Evolutionary conservation across 176 grass and related monocot genomes (phyloP).

Genomic region (Oryza punctata): DNA sequence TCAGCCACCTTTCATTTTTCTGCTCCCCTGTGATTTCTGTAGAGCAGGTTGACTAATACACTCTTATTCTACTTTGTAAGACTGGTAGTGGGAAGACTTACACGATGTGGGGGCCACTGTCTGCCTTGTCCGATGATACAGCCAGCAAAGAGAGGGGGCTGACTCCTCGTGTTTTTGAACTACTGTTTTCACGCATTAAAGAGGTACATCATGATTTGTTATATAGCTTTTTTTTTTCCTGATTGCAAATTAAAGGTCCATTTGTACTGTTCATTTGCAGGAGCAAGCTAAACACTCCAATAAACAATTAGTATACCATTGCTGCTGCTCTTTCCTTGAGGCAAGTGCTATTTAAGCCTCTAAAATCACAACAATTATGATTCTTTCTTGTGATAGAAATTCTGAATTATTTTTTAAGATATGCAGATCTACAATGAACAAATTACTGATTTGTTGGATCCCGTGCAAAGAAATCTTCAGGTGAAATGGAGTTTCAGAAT

Average conservation of each 20-base stretch:
- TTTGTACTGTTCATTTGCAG: slow-evolving; percentile 33
- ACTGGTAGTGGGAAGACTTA: slow-evolving; percentile 79
- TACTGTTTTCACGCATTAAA: slow-evolving; percentile 58
- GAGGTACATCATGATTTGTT: slow-evolving; percentile 45
- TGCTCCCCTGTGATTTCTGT: neutral
- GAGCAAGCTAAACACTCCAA: slow-evolving; percentile 57
- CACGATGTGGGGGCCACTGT: slow-evolving; percentile 69
- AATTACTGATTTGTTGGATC: slow-evolving; percentile 73
- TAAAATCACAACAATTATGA: neutral
- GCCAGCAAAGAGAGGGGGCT: slow-evolving; percentile 49
- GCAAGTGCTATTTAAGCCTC: slow-evolving; percentile 28
- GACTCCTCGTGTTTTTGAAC: slow-evolving; percentile 75
- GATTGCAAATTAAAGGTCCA: neutral
- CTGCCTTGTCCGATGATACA: slow-evolving; percentile 52
- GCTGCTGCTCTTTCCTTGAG: slow-evolving; percentile 73
- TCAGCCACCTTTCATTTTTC: neutral
- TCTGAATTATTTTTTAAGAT: neutral
- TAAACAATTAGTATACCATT: slow-evolving; percentile 54
- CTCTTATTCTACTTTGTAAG: slow-evolving; percentile 31
- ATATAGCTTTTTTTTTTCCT: neutral
- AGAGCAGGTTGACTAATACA: neutral
- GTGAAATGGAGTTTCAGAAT: slow-evolving; percentile 24
- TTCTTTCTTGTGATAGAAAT: neutral
- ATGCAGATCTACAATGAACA: slow-evolving; percentile 80
- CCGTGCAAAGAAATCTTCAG: slow-evolving; percentile 58